Percentiles rank a stretch among this genome's conserved stretches.
These are phyloP conservation scores for Yamadazyma dendronema DNA, from an alignment of 1,139 yeast species.

Conservation along the genomic window DNA sequence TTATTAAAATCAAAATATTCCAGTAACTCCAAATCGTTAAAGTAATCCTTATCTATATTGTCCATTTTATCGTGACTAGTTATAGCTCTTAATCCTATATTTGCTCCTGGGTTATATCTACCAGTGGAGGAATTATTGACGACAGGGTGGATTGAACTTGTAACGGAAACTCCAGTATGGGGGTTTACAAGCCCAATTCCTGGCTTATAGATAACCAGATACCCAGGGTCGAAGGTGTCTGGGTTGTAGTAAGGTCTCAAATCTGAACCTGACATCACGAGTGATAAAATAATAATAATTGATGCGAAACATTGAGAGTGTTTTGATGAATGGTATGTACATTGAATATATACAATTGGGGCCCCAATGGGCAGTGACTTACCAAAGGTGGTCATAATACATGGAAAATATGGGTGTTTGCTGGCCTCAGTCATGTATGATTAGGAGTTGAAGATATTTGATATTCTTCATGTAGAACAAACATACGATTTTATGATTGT, in stretches of 20 bases:
- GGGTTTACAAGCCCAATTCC: slow-evolving; percentile 57
- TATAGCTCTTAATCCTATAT: slow-evolving; percentile 15
- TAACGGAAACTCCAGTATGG: slow-evolving; percentile 34
- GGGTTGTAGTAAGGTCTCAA: slow-evolving; percentile 75
- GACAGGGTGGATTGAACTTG: slow-evolving; percentile 16
- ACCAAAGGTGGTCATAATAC: too few species aligned
- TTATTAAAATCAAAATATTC: slow-evolving; percentile 64
- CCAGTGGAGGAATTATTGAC: slow-evolving; percentile 13
- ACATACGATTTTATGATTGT: too few species aligned
- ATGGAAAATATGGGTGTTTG: too few species aligned
- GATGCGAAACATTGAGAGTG: too few species aligned
- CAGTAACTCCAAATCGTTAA: slow-evolving; percentile 62
- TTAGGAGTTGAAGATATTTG: too few species aligned
- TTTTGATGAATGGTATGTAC: too few species aligned
- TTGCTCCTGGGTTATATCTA: slow-evolving; percentile 17
- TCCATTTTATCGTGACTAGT: slow-evolving; percentile 4
- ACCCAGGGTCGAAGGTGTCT: slow-evolving; percentile 66
- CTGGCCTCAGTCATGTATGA: too few species aligned
- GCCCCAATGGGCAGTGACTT: too few species aligned
- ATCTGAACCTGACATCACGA: slow-evolving; percentile 11
- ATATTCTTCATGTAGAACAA: too few species aligned
- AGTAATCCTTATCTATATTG: slow-evolving; percentile 42
- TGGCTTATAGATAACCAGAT: slow-evolving; percentile 58
- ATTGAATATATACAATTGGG: too few species aligned
- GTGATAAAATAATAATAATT: too few species aligned